These are phyloP conservation scores for Globisporangium carolinianum DNA, from an alignment of 352 stramenopile species.

Conservation along the genomic window DNA sequence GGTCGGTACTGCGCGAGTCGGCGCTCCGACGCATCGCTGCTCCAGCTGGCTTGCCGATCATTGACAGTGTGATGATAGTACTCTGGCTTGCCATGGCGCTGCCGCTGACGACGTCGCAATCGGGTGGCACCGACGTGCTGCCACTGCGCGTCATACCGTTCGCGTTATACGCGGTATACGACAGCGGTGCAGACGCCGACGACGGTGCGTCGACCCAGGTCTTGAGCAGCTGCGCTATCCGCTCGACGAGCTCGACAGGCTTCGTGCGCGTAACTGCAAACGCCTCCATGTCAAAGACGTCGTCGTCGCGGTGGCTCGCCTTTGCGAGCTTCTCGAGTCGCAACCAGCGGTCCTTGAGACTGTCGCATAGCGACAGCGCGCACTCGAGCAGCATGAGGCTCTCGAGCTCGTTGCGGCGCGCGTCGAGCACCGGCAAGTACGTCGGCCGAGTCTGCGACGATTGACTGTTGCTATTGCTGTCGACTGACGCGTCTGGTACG, in stretches of 20 bases:
- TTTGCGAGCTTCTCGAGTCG: conserved; percentile 50
- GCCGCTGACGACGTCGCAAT: conserved; percentile 1
- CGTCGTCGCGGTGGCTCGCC: conserved; percentile 8
- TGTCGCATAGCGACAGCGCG: conserved; percentile 40
- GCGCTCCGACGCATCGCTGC: not conserved
- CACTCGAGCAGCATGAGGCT: conserved; percentile 47
- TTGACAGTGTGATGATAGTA: conserved; percentile 18
- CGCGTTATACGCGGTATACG: not conserved
- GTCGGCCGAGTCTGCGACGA: conserved; percentile 18
- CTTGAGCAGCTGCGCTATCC: conserved; percentile 47
- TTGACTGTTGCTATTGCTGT: not conserved
- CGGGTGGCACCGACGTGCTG: conserved; percentile 7
- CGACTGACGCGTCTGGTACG: not conserved
- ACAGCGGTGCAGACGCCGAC: not conserved
- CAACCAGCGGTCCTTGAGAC: conserved; percentile 57
- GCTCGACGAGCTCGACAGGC: conserved; percentile 44
- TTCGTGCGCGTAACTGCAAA: conserved; percentile 49
- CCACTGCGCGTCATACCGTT: not conserved
- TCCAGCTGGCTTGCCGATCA: conserved; percentile 8
- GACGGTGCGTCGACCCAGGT: conserved; percentile 33
- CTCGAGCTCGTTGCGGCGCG: conserved; percentile 35
- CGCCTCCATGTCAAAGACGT: conserved; percentile 49
- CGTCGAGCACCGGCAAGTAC: conserved; percentile 42
- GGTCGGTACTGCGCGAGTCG: not conserved
- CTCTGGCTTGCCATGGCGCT: not conserved